These are phyloP conservation scores for Eutypella sp. DNA, from an alignment of 2,329 filamentous ascomycete species.

Conservation along the genomic window DNA sequence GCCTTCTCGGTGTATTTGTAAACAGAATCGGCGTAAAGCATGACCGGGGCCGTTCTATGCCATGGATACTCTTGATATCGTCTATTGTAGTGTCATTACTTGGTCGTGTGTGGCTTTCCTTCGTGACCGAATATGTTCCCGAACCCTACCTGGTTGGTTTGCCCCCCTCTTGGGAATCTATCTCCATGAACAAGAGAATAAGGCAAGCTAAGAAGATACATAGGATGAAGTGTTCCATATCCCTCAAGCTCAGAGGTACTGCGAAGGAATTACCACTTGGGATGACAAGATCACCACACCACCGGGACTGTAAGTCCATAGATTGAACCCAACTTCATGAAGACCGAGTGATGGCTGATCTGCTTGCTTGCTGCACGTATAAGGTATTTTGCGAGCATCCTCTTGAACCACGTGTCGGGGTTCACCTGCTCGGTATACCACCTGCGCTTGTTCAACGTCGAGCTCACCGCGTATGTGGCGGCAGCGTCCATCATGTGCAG, in stretches of 20 bases:
- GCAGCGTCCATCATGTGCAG: conserved; percentile 48
- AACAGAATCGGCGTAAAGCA: neutral
- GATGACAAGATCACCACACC: conserved; percentile 97
- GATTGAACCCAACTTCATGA: conserved; percentile 11
- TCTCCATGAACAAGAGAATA: neutral
- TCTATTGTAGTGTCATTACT: conserved; percentile 12
- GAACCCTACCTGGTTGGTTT: conserved; percentile 48
- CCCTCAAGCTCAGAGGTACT: conserved; percentile 86
- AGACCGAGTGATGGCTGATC: conserved; percentile 15
- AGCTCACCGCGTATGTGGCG: conserved; percentile 38
- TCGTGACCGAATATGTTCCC: conserved; percentile 37
- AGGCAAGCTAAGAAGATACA: neutral
- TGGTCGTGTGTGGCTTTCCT: conserved; percentile 32
- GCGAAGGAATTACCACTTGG: conserved; percentile 69
- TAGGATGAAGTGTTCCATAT: conserved; percentile 88
- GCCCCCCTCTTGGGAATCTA: neutral
- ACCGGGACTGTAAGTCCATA: conserved; percentile 64
- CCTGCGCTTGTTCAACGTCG: conserved; percentile 46
- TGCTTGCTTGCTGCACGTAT: no score
- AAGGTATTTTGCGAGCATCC: conserved; percentile 36
- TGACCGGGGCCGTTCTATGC: neutral
- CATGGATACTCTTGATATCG: neutral
- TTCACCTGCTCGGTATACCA: conserved; percentile 34
- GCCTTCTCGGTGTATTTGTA: neutral
- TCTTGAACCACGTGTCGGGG: conserved; percentile 28